Evolutionary conservation across 192 early-diverging fungal genomes (phyloP), one percentile per base, ranked within the genome.

Genomic region (Pilobolus umbonatus): DNA sequence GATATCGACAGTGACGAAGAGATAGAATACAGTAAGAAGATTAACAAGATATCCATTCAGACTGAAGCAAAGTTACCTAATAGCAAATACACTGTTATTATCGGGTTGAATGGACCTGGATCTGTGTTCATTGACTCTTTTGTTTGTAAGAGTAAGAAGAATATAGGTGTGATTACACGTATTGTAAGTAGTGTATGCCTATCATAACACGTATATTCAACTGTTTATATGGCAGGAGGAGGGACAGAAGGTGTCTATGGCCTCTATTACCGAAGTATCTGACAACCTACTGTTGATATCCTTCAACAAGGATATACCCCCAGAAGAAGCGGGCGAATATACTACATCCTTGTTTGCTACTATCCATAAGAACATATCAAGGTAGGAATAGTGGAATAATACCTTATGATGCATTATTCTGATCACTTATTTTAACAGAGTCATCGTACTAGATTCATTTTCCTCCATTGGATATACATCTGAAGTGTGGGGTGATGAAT

Each of bases 401-500:
- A 25, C 5, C 12, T 15, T 5, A 48, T 28, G 5, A 26, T 11
- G 24, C 5, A 4, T 14, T 4, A 28, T 17, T 29, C 29, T 22
- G n/a, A n/a, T 49, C 29, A n/a, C n/a, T 5, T 49, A 8, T 45
- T 29, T 53, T 31, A 21, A n/a, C 25, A 62, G 60, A 44, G 54
- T 68, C 11, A 62, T 68, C 19, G n/a, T 68, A 15, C 32, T 68
- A 30, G 67, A 68, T 53, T 57, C 67, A 2, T 68, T 62, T 58
- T 52, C 47, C 5, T 21, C 50, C 0, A 32, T 61, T n/a, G 61
- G 46, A 11, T 68, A 68, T 24, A 62, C 61, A 11, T 57, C 53
- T 10, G 25, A 35, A n/a, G 54, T 30, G 3, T 57, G 55, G 55
- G 48, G 47, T 26, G 55, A 43, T 0, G 40, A 68, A 15, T 30